Conservation (phyloP, 768 basidiomycete genomes). For the Rossbeevera mucosa region DNA sequence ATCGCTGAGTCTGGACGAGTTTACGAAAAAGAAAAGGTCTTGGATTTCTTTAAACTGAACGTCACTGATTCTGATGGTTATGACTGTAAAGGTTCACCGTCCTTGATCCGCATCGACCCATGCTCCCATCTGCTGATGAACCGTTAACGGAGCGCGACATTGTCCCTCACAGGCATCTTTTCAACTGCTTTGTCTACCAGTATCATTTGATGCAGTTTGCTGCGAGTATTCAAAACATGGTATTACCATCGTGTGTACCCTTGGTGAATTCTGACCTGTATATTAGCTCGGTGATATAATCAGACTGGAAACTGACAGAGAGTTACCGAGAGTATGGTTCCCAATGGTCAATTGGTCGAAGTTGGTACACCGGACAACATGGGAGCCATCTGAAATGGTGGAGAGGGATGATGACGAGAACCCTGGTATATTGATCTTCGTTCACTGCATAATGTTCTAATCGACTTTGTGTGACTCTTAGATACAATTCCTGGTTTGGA, state of each 20-base stretch:
- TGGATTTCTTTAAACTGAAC: slow-evolving; percentile 1
- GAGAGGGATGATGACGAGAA: slow-evolving; percentile 63
- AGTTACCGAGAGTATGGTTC: slow-evolving; percentile 49
- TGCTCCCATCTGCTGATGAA: slow-evolving; percentile 40
- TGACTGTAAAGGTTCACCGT: slow-evolving; percentile 38
- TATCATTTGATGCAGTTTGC: slow-evolving; percentile 43
- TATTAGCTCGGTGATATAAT: slow-evolving; percentile 55
- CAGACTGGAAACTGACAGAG: slow-evolving; percentile 47
- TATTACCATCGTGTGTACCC: slow-evolving; percentile 16
- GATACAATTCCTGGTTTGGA: slow-evolving; percentile 59
- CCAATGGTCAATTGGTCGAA: slow-evolving; percentile 36
- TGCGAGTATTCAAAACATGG: slow-evolving; percentile 30
- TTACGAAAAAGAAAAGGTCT: slow-evolving; percentile 50
- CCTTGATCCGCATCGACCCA: slow-evolving; percentile 56
- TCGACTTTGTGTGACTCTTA: not conserved
- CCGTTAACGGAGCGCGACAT: slow-evolving; percentile 32
- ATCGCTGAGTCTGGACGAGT: slow-evolving; percentile 37
- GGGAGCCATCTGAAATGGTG: slow-evolving; percentile 42
- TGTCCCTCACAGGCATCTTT: slow-evolving; percentile 65
- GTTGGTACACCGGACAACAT: slow-evolving; percentile 41
- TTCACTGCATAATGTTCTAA: not conserved
- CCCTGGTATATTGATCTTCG: slow-evolving; percentile 38
- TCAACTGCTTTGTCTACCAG: slow-evolving; percentile 73
- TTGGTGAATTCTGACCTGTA: not conserved
- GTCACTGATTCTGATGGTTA: not conserved